These are phyloP conservation scores for Cavenderia fasciculata DNA, from an alignment of 78 protist genomes.

Conservation along the genomic window DNA sequence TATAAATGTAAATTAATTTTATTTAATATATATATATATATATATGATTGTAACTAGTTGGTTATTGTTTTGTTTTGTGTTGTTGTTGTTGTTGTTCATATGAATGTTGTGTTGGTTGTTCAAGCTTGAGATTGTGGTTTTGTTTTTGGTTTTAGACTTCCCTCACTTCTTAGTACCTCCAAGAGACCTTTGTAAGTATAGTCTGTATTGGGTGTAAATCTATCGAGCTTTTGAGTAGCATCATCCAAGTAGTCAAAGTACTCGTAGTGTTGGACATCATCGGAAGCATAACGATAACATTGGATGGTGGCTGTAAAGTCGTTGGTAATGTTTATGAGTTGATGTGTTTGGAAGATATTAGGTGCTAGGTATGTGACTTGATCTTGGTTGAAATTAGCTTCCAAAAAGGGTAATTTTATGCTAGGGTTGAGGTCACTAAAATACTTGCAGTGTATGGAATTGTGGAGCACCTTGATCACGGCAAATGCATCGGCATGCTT, in stretches of 20 bases:
- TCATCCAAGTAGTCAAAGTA: conserved; percentile 26
- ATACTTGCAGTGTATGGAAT: conserved; percentile 1
- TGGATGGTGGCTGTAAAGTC: conserved; percentile 16
- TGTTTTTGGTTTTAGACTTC: conserved; percentile 1
- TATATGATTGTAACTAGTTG: too few relatives aligned
- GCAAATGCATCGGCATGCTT: conserved; percentile 25
- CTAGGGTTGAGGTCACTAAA: conserved; percentile 9
- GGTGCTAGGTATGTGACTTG: conserved; percentile 10
- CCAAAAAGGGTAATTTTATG: background rate
- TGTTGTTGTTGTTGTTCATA: too few relatives aligned
- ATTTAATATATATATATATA: too few relatives aligned
- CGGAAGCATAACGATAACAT: conserved; percentile 15
- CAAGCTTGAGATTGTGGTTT: too few relatives aligned
- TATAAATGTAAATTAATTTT: too few relatives aligned
- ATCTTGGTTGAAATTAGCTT: background rate
- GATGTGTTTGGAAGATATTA: conserved; percentile 10
- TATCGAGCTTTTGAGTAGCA: background rate
- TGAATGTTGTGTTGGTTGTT: too few relatives aligned
- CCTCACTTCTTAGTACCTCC: background rate
- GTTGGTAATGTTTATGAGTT: background rate
- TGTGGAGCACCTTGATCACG: conserved; percentile 16
- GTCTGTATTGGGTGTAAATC: conserved; percentile 13
- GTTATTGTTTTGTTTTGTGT: too few relatives aligned
- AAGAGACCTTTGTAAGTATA: background rate
- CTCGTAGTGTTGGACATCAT: conserved; percentile 14